Evolutionary conservation across 2,329 filamentous ascomycete genomes (phyloP), one percentile per base, ranked within the genome.

Genomic region (Botrytis tulipae): DNA sequence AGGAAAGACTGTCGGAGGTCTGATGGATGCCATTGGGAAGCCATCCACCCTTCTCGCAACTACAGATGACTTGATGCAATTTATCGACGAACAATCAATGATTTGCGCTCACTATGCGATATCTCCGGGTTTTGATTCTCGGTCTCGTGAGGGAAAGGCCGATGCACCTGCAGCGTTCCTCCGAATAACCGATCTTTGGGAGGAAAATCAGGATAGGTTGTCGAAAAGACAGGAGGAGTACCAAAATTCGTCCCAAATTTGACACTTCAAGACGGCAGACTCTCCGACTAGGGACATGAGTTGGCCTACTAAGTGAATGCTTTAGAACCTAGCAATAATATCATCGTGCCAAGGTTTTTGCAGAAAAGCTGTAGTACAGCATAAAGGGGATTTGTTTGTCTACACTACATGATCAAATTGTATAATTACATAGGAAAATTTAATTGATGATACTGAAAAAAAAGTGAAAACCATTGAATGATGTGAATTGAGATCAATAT

Each of bases 1-100:
- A 6, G 63, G 44, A 20, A 67, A 67, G 6, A 37, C 42, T 37
- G 63, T 67, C n/a, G n/a, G 16, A 20, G 8, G 61, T 63, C 61
- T 63, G 44, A 63, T 44, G n/a, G 61, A 63, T 29, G 35, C 16
- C 8, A 63, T 44, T 44, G 61, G 61, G 14, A 63, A 63, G 61
- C n/a, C 3, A 20, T 63, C 61, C 18, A 44, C 25, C 8, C 61
- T 63, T 16, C 61, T 20, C 29, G 61, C 61, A 32, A 63, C 61
- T 32, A 44, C 3, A 4, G 37, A 42, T 22, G 67, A 60, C 18
- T 44, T 70, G 37, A 32, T 60, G 51, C n/a, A 57, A 10, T 70
- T 70, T 18, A 60, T 70, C 25, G 67, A 70, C 40, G 35, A 42
- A n/a, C 18, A 70, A 22, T 70, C 67, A n/a, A 44, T 54, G 40